Conservation (phyloP, 2,329 filamentous ascomycete genomes). For the Berkeleyomyces basicola region DNA sequence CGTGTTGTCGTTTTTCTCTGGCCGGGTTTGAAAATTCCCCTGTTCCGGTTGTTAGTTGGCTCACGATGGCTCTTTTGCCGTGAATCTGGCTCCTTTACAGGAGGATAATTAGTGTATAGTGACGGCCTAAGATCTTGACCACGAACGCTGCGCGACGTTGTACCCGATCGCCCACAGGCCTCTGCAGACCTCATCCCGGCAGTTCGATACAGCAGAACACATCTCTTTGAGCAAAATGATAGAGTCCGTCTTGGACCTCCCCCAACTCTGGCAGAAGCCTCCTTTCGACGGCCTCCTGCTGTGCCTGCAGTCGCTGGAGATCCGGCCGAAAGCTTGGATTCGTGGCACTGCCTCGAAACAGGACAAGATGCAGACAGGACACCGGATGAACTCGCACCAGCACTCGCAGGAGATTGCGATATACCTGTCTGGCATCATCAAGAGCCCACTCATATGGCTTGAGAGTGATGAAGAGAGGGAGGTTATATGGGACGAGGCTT, state of each 20-base stretch:
- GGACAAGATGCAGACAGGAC: slow-evolving; percentile 26
- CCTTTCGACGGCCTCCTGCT: slow-evolving; percentile 44
- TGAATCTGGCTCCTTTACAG: neutral
- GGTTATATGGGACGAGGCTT: slow-evolving; percentile 60
- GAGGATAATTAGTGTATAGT: neutral
- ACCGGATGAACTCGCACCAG: slow-evolving; percentile 25
- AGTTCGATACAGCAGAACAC: neutral
- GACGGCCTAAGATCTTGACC: neutral
- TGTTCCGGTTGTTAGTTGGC: neutral
- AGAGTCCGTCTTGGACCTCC: slow-evolving; percentile 38
- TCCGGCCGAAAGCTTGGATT: slow-evolving; percentile 54
- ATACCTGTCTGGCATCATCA: slow-evolving; percentile 55
- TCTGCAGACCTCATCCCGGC: no score
- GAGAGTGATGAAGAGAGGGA: slow-evolving; percentile 49
- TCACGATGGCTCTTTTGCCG: neutral
- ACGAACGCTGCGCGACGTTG: neutral
- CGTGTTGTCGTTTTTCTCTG: neutral
- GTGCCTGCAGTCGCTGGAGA: slow-evolving; percentile 48
- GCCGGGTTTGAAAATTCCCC: neutral
- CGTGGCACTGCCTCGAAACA: slow-evolving; percentile 25
- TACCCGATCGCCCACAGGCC: no score
- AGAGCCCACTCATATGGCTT: slow-evolving; percentile 52
- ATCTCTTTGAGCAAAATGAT: neutral
- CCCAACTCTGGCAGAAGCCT: slow-evolving; percentile 68
- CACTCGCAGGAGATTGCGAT: slow-evolving; percentile 37